Evolutionary conservation across 305 asterid genomes (phyloP).

Genomic region (Andrographis paniculata): DNA sequence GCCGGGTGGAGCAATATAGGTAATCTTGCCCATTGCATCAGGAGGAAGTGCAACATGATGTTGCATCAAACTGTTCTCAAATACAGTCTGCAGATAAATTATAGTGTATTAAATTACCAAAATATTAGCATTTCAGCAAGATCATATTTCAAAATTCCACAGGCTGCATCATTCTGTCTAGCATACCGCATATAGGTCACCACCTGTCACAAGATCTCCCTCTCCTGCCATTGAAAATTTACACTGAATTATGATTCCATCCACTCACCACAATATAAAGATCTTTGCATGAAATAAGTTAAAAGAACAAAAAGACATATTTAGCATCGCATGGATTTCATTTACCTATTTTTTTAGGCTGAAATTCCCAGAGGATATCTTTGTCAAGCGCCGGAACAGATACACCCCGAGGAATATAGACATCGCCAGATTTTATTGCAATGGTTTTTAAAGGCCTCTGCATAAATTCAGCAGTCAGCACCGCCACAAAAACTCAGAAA

Average conservation of each 20-base stretch:
- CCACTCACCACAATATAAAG: not conserved
- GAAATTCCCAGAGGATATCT: conserved; percentile 87
- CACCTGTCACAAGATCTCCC: conserved; percentile 84
- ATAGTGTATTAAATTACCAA: conserved; percentile 15
- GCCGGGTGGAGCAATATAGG: conserved; percentile 87
- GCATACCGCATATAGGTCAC: conserved; percentile 90
- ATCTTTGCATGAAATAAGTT: not conserved
- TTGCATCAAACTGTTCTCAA: conserved; percentile 80
- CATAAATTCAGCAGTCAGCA: conserved; percentile 22
- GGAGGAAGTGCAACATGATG: conserved; percentile 93
- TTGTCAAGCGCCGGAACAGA: conserved; percentile 96
- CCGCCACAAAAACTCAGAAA: conserved; percentile 14
- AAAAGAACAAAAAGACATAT: not conserved
- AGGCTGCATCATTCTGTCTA: conserved; percentile 13
- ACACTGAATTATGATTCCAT: too few species aligned
- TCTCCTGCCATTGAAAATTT: conserved; percentile 53
- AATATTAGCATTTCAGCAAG: conserved; percentile 14
- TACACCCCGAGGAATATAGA: conserved; percentile 94
- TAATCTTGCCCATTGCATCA: conserved; percentile 90
- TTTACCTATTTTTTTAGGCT: conserved; percentile 78
- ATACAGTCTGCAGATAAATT: conserved; percentile 55
- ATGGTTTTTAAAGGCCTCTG: conserved; percentile 98
- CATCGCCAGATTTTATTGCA: conserved; percentile 89
- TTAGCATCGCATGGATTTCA: conserved; percentile 9
- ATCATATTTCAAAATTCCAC: not conserved